These are phyloP conservation scores for Alternaria ventricosa DNA, from an alignment of 2,329 filamentous ascomycete species.

Conservation along the genomic window DNA sequence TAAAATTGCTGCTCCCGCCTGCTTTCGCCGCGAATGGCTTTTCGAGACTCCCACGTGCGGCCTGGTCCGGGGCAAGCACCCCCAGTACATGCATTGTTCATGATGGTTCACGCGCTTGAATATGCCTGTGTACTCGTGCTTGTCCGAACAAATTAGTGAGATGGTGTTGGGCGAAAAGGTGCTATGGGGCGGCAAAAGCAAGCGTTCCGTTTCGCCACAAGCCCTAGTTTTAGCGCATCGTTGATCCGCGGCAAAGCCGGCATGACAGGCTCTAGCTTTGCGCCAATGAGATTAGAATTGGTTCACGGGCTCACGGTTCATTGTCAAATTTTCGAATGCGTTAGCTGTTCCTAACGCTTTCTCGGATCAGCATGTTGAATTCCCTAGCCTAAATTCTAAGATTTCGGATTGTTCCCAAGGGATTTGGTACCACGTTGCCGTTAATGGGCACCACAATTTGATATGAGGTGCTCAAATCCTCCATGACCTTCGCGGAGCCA, in stretches of 20 bases:
- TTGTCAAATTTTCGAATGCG: too few species aligned
- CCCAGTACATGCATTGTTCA: background rate
- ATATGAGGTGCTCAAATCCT: background rate
- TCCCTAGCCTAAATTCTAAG: too few species aligned
- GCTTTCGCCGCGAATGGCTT: background rate
- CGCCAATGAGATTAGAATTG: too few species aligned
- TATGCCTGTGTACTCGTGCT: background rate
- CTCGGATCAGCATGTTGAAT: too few species aligned
- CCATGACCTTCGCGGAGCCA: constrained; percentile 7
- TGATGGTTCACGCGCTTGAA: background rate
- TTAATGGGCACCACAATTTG: background rate
- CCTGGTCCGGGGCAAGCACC: background rate
- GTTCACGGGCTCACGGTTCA: too few species aligned
- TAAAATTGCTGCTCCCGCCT: background rate
- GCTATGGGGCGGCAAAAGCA: background rate
- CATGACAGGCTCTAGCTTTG: too few species aligned
- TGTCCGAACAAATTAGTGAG: too few species aligned
- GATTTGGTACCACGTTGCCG: too few species aligned
- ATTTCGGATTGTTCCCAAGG: too few species aligned
- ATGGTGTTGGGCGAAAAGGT: background rate
- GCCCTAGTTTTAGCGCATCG: too few species aligned
- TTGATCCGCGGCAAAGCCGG: background rate
- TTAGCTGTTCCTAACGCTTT: too few species aligned
- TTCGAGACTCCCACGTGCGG: background rate
- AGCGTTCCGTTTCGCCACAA: too few species aligned